Percentiles rank a stretch among this genome's conserved stretches.
Conservation (phyloP, 139 green algal species). For the Tetradesmus obliquus region DNA sequence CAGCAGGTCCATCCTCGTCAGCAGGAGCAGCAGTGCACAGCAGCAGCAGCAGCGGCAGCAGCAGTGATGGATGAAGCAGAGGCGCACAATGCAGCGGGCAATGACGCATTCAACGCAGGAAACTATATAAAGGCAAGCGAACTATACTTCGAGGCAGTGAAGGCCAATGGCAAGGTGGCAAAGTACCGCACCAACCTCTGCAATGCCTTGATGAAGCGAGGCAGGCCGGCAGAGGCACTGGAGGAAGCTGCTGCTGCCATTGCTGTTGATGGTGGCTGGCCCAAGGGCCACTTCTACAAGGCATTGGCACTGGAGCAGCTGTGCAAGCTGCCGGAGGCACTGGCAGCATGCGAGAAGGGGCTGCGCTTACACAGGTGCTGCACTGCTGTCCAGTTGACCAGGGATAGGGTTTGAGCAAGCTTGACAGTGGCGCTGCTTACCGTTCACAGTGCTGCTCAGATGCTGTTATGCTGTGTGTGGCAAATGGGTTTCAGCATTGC, state of each 20-base stretch:
- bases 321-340: neutral
- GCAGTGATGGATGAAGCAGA: neutral
- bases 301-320: neutral
- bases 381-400: neutral
- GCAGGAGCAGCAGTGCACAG: neutral
- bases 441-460: neutral
- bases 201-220: constrained; percentile 2
- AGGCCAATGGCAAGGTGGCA: neutral
- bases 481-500: neutral
- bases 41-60: neutral
- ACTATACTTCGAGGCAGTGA: neutral
- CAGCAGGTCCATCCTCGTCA: neutral
- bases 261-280: neutral
- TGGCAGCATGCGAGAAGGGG: neutral
- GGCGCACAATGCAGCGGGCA: neutral
- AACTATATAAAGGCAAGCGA: neutral
- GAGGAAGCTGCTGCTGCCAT: neutral
- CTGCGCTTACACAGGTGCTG: constrained; percentile 1
- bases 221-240: neutral
- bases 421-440: neutral
- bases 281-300: neutral
- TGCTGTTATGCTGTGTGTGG: neutral
- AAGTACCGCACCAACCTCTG: constrained; percentile 23
- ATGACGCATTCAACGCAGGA: constrained; percentile 17
- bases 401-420: neutral